These are phyloP conservation scores for Citrus sp. DNA, from an alignment of 345 rosid species.

Conservation along the genomic window DNA sequence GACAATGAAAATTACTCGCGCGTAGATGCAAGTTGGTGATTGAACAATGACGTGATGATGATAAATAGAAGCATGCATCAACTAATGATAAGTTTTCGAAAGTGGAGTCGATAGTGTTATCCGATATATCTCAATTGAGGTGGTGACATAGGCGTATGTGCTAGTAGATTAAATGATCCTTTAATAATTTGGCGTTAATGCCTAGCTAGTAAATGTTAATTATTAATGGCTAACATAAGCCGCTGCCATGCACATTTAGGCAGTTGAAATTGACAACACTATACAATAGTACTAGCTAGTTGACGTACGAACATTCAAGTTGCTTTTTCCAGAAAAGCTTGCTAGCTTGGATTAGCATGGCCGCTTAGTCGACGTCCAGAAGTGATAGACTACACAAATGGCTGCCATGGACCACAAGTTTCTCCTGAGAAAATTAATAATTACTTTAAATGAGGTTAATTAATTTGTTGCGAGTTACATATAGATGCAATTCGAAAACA, in stretches of 20 bases:
- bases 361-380: neutral
- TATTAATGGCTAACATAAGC: neutral
- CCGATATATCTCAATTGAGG: too few relatives aligned
- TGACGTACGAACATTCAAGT: neutral
- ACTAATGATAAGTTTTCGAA: neutral
- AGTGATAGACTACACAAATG: neutral
- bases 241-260: neutral
- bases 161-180: neutral
- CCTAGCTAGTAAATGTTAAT: too few relatives aligned
- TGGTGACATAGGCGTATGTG: too few relatives aligned
- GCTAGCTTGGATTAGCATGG: neutral
- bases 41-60: neutral
- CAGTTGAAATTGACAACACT: neutral
- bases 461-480: too few relatives aligned
- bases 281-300: neutral
- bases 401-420: neutral
- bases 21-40: neutral
- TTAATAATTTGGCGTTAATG: neutral
- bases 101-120: neutral
- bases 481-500: too few relatives aligned
- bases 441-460: too few relatives aligned
- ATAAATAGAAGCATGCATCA: neutral
- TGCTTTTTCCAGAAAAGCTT: conserved; percentile 11
- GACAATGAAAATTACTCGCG: neutral
- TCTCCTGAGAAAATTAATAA: neutral